A percentile compares a stretch with the other conserved stretches of the same genome.
Evolutionary conservation across 2,329 filamentous ascomycete genomes (phyloP).

Genomic region (Trichophyton benhamiae): DNA sequence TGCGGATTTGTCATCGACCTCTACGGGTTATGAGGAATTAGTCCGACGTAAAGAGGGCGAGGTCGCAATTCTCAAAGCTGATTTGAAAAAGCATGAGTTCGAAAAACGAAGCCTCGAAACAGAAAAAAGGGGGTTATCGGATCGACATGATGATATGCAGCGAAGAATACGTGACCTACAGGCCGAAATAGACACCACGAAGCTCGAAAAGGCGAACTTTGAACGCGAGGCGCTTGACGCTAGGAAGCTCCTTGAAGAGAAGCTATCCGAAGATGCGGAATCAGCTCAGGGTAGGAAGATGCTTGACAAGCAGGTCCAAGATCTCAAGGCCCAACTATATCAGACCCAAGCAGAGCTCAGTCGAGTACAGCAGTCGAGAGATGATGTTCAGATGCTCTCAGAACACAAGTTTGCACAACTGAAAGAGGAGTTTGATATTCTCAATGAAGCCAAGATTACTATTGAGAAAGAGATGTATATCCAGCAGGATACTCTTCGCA

Average conservation of each 20-base stretch:
- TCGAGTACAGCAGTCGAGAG: conserved; percentile 80
- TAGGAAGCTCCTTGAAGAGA: conserved; percentile 71
- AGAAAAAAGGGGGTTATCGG: conserved; percentile 57
- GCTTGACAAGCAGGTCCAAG: conserved; percentile 74
- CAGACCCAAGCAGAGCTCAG: conserved; percentile 79
- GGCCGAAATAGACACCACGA: conserved; percentile 76
- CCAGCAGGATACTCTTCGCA: conserved; percentile 79
- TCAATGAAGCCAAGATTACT: conserved; percentile 91
- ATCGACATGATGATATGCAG: conserved; percentile 69
- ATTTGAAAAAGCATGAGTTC: conserved; percentile 69
- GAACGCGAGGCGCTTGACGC: conserved; percentile 83
- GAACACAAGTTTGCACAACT: conserved; percentile 78
- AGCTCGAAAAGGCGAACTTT: conserved; percentile 68
- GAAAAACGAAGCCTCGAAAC: conserved; percentile 68
- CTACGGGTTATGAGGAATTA: conserved; percentile 88
- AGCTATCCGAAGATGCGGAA: conserved; percentile 80
- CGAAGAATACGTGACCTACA: conserved; percentile 69
- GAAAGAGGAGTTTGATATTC: conserved; percentile 68
- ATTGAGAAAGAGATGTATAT: conserved; percentile 97
- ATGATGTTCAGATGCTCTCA: conserved; percentile 80
- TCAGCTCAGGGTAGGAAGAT: conserved; percentile 69
- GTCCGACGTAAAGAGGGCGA: conserved; percentile 92
- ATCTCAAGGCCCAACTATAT: conserved; percentile 75
- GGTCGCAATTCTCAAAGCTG: conserved; percentile 67
- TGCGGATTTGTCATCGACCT: conserved; percentile 74